Conservation (phyloP, 2,329 filamentous ascomycete genomes). For the Phoma sp. region DNA sequence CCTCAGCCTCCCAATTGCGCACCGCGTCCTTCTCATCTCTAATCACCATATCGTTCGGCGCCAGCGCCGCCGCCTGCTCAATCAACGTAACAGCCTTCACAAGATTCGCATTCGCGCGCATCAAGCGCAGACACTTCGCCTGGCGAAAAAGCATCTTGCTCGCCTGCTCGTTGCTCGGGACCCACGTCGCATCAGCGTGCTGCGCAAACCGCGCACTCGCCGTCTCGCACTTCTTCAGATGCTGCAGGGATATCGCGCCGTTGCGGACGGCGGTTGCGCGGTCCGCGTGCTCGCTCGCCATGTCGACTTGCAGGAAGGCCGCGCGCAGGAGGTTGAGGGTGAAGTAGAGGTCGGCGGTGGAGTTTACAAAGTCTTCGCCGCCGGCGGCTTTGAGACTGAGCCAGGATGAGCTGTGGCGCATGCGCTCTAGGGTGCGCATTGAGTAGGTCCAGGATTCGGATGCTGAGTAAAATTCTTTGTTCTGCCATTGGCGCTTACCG, state of each 20-base stretch:
- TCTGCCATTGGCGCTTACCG: constrained; percentile 38
- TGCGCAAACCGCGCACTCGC: constrained; percentile 32
- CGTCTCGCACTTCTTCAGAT: constrained; percentile 31
- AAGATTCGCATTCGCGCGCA: constrained; percentile 15
- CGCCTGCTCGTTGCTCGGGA: constrained; percentile 29
- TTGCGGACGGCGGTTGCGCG: constrained; percentile 19
- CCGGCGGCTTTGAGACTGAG: constrained; percentile 23
- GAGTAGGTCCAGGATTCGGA: constrained; percentile 32
- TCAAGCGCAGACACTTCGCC: constrained; percentile 28
- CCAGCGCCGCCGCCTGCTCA: constrained; percentile 26
- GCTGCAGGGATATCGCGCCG: constrained; percentile 19
- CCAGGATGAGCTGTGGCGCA: constrained; percentile 38
- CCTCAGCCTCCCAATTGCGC: constrained; percentile 23
- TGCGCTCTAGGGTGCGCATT: constrained; percentile 35
- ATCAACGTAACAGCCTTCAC: constrained; percentile 24
- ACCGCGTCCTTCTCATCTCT: constrained; percentile 29
- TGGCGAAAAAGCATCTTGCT: constrained; percentile 36
- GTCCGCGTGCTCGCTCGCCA: constrained; percentile 16
- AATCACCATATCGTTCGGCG: constrained; percentile 27
- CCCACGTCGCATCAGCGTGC: constrained; percentile 33
- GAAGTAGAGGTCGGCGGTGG: constrained; percentile 32
- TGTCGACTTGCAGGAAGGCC: constrained; percentile 33
- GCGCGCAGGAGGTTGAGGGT: constrained; percentile 34
- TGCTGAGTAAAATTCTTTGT: constrained; percentile 26
- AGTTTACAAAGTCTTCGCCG: constrained; percentile 33